Conservation (phyloP, 306 rosid genomes). For the Parietaria judaica region DNA sequence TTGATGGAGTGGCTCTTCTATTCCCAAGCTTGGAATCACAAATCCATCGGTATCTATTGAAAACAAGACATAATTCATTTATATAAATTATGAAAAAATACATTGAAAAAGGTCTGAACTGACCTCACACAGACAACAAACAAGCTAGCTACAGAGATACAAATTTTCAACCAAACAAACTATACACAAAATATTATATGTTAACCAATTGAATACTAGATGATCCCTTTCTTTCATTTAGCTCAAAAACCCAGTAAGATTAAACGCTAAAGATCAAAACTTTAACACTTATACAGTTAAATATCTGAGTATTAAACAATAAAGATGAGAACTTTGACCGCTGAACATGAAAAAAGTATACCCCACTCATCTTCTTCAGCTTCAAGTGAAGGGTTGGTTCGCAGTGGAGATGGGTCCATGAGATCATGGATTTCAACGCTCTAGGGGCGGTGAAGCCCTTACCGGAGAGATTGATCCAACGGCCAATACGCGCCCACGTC, state of each 20-base stretch:
- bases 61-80: too few relatives aligned
- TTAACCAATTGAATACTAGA: neutral
- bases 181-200: too few relatives aligned
- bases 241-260: neutral
- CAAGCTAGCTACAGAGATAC: too few relatives aligned
- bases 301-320: neutral
- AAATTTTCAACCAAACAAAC: too few relatives aligned
- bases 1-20: constrained; percentile 41
- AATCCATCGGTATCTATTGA: constrained; percentile 81
- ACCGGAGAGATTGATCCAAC: constrained; percentile 15
- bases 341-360: constrained; percentile 13
- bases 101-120: neutral
- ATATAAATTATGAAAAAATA: neutral
- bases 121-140: too few relatives aligned
- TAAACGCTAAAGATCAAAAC: neutral
- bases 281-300: neutral
- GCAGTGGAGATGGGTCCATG: constrained; percentile 72
- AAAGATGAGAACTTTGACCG: neutral
- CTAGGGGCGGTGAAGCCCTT: constrained; percentile 72
- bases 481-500: constrained; percentile 9
- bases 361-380: constrained; percentile 75
- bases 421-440: constrained; percentile 65
- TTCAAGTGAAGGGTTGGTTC: constrained; percentile 39
- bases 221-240: neutral
- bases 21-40: constrained; percentile 91